phyloP scores from a whole-genome alignment of 2,329 filamentous ascomycete species.

The Aureobasidium sp. region DNA sequence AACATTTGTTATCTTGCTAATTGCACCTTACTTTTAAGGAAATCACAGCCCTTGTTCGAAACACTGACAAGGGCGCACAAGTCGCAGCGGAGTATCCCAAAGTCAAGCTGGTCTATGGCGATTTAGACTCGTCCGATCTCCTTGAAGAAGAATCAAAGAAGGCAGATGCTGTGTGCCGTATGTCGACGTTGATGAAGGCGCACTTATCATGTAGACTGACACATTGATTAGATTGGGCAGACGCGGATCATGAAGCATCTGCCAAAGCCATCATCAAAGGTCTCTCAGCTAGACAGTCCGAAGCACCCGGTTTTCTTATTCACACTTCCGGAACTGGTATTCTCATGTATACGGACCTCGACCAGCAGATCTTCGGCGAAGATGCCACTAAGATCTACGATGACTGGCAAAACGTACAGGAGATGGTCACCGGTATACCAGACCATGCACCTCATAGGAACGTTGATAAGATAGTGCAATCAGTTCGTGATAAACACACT shows the following conservation, averaged over 20 bases:
- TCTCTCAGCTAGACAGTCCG: conserved; percentile 40
- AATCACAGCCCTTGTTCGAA: conserved; percentile 44
- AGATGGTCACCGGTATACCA: conserved; percentile 47
- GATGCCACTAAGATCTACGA: conserved; percentile 46
- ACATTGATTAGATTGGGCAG: conserved; percentile 32
- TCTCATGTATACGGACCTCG: conserved; percentile 45
- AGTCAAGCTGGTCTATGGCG: conserved; percentile 45
- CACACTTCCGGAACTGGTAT: conserved; percentile 54
- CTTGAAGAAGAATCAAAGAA: conserved; percentile 41
- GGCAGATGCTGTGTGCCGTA: conserved; percentile 46
- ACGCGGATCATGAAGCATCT: conserved; percentile 42
- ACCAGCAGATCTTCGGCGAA: conserved; percentile 42
- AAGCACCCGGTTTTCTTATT: conserved; percentile 32
- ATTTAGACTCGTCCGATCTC: conserved; percentile 39
- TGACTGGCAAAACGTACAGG: conserved; percentile 52
- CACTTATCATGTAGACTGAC: not conserved
- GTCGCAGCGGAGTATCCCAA: conserved; percentile 32
- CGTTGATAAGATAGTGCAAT: conserved; percentile 61
- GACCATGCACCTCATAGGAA: conserved; percentile 56
- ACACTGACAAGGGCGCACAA: conserved; percentile 19
- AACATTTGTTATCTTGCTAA: too few relatives aligned
- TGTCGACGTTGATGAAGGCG: conserved; percentile 10
- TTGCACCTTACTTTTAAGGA: conserved; percentile 19
- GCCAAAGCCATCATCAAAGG: conserved; percentile 46
- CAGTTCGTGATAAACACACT: conserved; percentile 36